Evolutionary conservation across 305 asterid genomes (phyloP), one percentile per base, ranked within the genome.

Genomic region (Ilex paraguariensis): DNA sequence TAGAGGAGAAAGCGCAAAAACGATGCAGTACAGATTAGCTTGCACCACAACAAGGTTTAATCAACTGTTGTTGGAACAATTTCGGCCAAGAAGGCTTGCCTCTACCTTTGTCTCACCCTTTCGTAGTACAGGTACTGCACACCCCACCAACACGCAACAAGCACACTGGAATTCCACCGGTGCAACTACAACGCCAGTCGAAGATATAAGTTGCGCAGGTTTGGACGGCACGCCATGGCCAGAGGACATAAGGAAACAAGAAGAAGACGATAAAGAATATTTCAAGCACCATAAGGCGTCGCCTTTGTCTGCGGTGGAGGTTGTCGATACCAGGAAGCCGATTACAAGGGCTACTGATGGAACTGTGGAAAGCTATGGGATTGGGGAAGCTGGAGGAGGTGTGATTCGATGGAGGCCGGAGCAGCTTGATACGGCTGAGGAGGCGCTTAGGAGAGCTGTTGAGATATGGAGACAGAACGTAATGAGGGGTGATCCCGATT

Each of bases 381-480:
- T 17, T 0, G 81, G 66, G 28, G 28, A 21, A 3, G 82, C 78
- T 0, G 69, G 67, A 30, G 56, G 10, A 13, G 86, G 71, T 10
- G 74, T 69, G 10, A 8, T 65, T 2, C 39, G 71, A 64, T 91
- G 88, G 88, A 63, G 79, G 66, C 86, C 95, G 64, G 96, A 88
- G 84, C 95, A 91, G 82, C 40, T 83, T 75, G 95, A 80, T 11
- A 74, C 85, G 3, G 96, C 94, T 2, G 98, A 88, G 75, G 95
- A 88, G 6, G 50, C 95, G 15, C 84, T 91, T 2, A 61, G 74
- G 10, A 60, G 90, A 57, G 95, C 95, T 45, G 56, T 54, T 72
- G 87, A 83, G 82, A 76, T 84, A 21, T 88, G 84, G 62, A 67
- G 59, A 64, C 10, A 31, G 72, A 87, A 77, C 31, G 91, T 90